Evolutionary conservation across 441 rosid genomes (phyloP).

Genomic region (Biscutella auriculata): DNA sequence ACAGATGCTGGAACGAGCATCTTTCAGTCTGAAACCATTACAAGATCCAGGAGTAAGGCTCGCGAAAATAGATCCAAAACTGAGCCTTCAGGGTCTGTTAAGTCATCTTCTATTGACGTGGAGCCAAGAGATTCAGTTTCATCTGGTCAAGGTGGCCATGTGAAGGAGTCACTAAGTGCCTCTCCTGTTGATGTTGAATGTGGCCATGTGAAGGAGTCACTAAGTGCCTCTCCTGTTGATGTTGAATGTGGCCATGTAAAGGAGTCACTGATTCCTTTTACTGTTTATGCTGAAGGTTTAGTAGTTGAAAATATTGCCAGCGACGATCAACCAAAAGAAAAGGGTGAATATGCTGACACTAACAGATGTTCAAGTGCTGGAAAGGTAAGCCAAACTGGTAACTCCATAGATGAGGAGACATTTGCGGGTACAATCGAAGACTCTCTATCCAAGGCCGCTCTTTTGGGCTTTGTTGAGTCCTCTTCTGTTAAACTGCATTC

Average conservation of each 20-base stretch:
- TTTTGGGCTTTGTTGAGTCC: constrained; percentile 6
- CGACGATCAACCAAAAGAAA: constrained; percentile 1
- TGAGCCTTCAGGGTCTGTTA: constrained; percentile 6
- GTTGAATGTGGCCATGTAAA: neutral
- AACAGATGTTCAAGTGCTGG: constrained; percentile 12
- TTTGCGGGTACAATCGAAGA: neutral
- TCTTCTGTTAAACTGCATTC: constrained; percentile 12
- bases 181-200: too few species aligned
- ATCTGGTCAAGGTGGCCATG: constrained; percentile 10
- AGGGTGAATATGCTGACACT: constrained; percentile 13
- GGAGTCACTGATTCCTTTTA: constrained; percentile 9
- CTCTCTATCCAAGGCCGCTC: neutral
- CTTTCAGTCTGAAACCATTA: constrained; percentile 10
- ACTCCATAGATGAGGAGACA: constrained; percentile 8
- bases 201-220: neutral
- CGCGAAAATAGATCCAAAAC: neutral
- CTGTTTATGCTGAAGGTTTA: constrained; percentile 4
- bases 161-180: too few species aligned
- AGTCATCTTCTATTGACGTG: constrained; percentile 8
- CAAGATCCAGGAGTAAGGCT: constrained; percentile 5
- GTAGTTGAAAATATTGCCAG: neutral
- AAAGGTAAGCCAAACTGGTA: constrained; percentile 14
- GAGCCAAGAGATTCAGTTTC: constrained; percentile 10
- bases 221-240: too few species aligned
- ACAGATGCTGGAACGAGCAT: constrained; percentile 1